Conservation (phyloP, 2,329 filamentous ascomycete genomes). For the Lasiodiplodia gonubiensis region DNA sequence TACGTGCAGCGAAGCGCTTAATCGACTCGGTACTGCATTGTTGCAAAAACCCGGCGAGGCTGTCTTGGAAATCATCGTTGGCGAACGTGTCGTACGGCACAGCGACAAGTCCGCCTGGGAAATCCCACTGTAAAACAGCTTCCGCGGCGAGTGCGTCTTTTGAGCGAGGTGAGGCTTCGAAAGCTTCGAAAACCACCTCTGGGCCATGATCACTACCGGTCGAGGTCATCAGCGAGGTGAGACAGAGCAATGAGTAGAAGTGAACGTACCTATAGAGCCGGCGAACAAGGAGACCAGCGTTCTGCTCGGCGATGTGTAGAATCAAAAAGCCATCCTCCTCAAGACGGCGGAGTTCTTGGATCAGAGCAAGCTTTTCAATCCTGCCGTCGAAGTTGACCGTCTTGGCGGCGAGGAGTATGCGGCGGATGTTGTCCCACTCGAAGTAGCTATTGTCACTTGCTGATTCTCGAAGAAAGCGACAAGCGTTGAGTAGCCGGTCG, state of each 20-base stretch:
- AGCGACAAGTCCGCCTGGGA: constrained; percentile 61
- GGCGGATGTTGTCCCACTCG: constrained; percentile 29
- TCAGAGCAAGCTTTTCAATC: constrained; percentile 35
- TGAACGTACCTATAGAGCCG: constrained; percentile 40
- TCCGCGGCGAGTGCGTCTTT: constrained; percentile 59
- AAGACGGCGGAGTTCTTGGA: constrained; percentile 34
- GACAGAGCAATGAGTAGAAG: constrained; percentile 9
- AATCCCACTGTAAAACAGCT: constrained; percentile 62
- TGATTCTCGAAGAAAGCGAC: neutral
- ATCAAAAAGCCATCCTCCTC: constrained; percentile 44
- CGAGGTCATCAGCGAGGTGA: constrained; percentile 29
- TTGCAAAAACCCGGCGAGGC: constrained; percentile 60
- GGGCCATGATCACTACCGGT: neutral
- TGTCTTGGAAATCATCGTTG: constrained; percentile 53
- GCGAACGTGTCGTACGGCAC: constrained; percentile 51
- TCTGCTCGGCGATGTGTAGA: constrained; percentile 56
- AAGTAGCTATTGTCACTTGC: neutral
- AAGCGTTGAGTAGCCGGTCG: constrained; percentile 30
- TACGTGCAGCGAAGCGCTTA: constrained; percentile 58
- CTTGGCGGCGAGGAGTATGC: constrained; percentile 33
- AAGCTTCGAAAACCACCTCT: constrained; percentile 61
- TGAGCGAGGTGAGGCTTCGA: constrained; percentile 63
- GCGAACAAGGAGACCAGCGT: constrained; percentile 55
- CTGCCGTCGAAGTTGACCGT: constrained; percentile 36
- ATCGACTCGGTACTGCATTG: constrained; percentile 61